These are phyloP conservation scores for Mycena floridula DNA, from an alignment of 768 basidiomycete genomes.

Conservation along the genomic window DNA sequence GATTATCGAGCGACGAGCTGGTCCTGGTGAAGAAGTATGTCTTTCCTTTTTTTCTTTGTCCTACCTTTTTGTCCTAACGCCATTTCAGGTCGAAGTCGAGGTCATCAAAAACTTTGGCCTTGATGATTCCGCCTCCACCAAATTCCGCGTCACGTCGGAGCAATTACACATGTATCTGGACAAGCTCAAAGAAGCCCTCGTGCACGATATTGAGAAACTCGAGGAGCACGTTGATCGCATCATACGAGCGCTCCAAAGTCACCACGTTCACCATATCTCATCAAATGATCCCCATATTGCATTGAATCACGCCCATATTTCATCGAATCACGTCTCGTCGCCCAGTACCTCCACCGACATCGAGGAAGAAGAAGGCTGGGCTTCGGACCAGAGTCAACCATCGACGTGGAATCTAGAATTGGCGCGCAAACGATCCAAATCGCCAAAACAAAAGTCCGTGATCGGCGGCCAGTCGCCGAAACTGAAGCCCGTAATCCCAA, in stretches of 20 bases:
- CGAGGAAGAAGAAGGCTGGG: conserved; percentile 63
- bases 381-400: conserved; percentile 52
- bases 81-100: conserved; percentile 63
- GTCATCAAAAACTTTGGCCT: conserved; percentile 41
- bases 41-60: too few relatives aligned
- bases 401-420: conserved; percentile 11
- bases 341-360: too few relatives aligned
- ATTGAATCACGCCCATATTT: neutral
- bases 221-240: conserved; percentile 8
- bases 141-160: conserved; percentile 14
- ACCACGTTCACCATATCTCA: too few relatives aligned
- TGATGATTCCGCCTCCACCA: conserved; percentile 8
- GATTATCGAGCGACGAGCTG: conserved; percentile 54
- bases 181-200: conserved; percentile 17
- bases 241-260: conserved; percentile 3
- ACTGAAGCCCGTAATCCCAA: neutral
- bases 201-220: conserved; percentile 16
- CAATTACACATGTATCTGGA: conserved; percentile 27
- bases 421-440: conserved; percentile 5
- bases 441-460: conserved; percentile 3
- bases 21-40: conserved; percentile 64
- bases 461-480: too few relatives aligned
- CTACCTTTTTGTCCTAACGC: too few relatives aligned
- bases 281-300: too few relatives aligned
- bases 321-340: conserved; percentile 2